Evolutionary conservation across 495 filamentous ascomycete genomes (phyloP), one percentile per base, ranked within the genome.

Genomic region (Talaromyces proteolyticus): DNA sequence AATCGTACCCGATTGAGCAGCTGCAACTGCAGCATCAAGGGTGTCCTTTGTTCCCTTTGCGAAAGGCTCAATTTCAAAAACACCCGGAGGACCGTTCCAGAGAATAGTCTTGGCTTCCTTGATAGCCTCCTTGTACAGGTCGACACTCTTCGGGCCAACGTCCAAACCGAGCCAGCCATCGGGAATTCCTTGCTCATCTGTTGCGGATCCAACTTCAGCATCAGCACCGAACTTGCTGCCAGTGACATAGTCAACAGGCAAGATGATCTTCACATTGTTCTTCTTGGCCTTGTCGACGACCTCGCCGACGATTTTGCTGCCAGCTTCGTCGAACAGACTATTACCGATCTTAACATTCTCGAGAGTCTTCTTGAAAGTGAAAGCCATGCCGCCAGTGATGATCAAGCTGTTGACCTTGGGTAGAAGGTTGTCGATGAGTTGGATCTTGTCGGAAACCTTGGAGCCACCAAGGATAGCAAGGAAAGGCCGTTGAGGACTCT

Each of bases 311-410:
- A 86, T 95, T 86, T 96, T 91, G 77, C 86, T 81, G 49, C 93
- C 93, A 17, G 82, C 87, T 74, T 96, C 91, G 65, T 99, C 93
- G 67, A 95, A 99, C 49, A 97, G 79, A 39, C 81, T 87, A 77
- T 82, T 89, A 44, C 93, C 93, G 57, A 99, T 99, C 72, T 84
- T 78, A 48, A 98, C 82, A 61, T 77, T 75, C 71, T 96, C 82
- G 36, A 97, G 78, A 36, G 90, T 92, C 81, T 98, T 98, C 85
- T 97, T 97, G 82, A 99, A 97, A 53, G 93, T 99, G 81, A 96
- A 99, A 23, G 93, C 90, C 93, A 99, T 99, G 55, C 86, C 93
- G 56, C 93, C 93, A 63, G 91, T 95, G 75, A 99, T 88, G 69
- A 97, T 86, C 56, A 99, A 81, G 68, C 83, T 91, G 78, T 99